phyloP scores from a whole-genome alignment of 805 yeast species.

The Metschnikowia kofuensis region DNA sequence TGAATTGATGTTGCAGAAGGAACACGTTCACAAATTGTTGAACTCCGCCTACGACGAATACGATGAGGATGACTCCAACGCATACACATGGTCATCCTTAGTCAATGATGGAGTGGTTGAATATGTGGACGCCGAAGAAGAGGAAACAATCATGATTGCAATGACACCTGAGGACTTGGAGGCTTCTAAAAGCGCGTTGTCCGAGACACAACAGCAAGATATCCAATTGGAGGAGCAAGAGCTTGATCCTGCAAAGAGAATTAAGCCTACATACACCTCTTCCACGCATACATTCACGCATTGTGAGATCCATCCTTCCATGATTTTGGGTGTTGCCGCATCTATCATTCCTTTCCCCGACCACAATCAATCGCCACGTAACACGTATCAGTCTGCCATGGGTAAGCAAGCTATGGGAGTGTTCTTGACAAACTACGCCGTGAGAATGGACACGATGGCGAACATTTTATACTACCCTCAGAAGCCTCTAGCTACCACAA shows the following conservation, averaged over 20 bases:
- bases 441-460: conserved; percentile 99
- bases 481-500: conserved; percentile 95
- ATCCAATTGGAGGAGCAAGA: conserved; percentile 45
- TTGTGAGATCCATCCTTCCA: conserved; percentile 98
- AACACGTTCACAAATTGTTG: conserved; percentile 70
- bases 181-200: conserved; percentile 46
- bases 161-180: conserved; percentile 98
- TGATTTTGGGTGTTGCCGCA: conserved; percentile 98
- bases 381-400: conserved; percentile 99
- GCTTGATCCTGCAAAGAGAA: conserved; percentile 78
- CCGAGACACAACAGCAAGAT: conserved; percentile 42
- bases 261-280: conserved; percentile 58
- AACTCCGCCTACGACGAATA: conserved; percentile 63
- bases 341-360: conserved; percentile 99
- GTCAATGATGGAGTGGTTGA: conserved; percentile 87
- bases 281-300: conserved; percentile 85
- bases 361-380: conserved; percentile 99
- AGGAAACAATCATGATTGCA: conserved; percentile 96
- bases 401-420: conserved; percentile 99
- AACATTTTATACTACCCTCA: conserved; percentile 96
- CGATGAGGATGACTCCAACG: conserved; percentile 46
- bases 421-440: conserved; percentile 88
- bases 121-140: conserved; percentile 98
- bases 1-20: conserved; percentile 80
- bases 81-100: conserved; percentile 80